Conservation (phyloP, 331 rosid species). For the Acacia concinna region DNA sequence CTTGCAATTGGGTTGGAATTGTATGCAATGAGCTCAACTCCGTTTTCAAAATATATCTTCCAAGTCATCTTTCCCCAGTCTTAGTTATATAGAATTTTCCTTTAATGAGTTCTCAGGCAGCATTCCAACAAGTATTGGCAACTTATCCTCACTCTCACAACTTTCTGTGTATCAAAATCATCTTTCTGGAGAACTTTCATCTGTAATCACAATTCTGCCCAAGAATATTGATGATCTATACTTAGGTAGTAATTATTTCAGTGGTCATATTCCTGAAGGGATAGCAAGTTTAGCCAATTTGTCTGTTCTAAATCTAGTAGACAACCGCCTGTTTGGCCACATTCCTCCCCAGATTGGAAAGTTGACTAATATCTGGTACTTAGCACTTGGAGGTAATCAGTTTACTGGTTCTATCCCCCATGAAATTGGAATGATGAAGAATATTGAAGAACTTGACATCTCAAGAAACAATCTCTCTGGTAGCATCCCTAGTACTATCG, state of each 20-base stretch:
- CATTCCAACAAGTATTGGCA: constrained; percentile 9
- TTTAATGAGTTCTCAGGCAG: not conserved
- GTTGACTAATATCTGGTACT: not conserved
- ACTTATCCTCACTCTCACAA: not conserved
- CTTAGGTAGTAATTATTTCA: not conserved
- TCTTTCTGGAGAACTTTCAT: not conserved
- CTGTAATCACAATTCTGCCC: not conserved
- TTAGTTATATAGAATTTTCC: not conserved
- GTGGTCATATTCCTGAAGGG: not conserved
- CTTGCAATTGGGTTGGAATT: not conserved
- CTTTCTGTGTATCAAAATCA: not conserved
- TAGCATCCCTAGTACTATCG: not conserved
- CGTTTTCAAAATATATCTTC: not conserved
- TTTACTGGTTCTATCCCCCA: not conserved
- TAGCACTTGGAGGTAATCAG: not conserved
- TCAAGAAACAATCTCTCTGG: not conserved
- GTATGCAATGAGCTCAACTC: not conserved
- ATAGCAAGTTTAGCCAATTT: not conserved
- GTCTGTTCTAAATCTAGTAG: not conserved
- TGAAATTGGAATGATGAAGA: not conserved
- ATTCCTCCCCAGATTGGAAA: not conserved
- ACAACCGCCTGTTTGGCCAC: not conserved
- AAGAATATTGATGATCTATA: not conserved
- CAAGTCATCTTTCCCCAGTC: not conserved
- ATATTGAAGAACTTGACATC: not conserved